Evolutionary conservation across 169 alveolate species (phyloP).

Genomic region (Plasmodium yoelii): DNA sequence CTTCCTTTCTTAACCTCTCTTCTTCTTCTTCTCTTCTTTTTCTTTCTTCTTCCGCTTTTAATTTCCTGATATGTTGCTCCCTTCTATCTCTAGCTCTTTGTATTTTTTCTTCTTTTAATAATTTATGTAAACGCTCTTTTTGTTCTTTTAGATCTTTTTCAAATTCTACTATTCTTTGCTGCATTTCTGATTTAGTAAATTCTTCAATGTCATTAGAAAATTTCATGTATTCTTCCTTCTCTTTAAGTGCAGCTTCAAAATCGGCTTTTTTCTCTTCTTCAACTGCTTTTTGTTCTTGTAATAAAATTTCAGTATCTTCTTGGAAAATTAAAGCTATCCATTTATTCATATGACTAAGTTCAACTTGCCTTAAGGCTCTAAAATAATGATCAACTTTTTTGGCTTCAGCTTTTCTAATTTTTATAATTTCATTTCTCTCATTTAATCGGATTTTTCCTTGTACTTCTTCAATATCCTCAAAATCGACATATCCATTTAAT

Average conservation of each 20-base stretch:
- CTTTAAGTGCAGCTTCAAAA: constrained; percentile 79
- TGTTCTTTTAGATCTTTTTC: constrained; percentile 77
- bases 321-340: constrained; percentile 81
- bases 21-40: constrained; percentile 87
- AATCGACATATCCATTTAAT: constrained; percentile 89
- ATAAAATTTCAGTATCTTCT: constrained; percentile 80
- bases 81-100: constrained; percentile 87
- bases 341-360: constrained; percentile 81
- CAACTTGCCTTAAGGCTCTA: constrained; percentile 89
- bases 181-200: constrained; percentile 77
- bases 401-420: constrained; percentile 87
- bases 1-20: constrained; percentile 82
- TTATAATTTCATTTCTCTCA: constrained; percentile 89
- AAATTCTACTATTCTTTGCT: constrained; percentile 78
- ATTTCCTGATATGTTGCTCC: constrained; percentile 79
- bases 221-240: constrained; percentile 80
- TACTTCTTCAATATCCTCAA: constrained; percentile 91
- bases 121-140: constrained; percentile 46
- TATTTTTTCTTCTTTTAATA: constrained; percentile 82
- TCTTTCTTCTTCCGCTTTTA: constrained; percentile 84
- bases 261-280: constrained; percentile 83
- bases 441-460: constrained; percentile 86
- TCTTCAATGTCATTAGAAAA: constrained; percentile 80
- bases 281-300: constrained; percentile 82
- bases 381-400: constrained; percentile 90